Evolutionary conservation across 2,329 filamentous ascomycete species (phyloP).

Genomic region (Alternaria panax): DNA sequence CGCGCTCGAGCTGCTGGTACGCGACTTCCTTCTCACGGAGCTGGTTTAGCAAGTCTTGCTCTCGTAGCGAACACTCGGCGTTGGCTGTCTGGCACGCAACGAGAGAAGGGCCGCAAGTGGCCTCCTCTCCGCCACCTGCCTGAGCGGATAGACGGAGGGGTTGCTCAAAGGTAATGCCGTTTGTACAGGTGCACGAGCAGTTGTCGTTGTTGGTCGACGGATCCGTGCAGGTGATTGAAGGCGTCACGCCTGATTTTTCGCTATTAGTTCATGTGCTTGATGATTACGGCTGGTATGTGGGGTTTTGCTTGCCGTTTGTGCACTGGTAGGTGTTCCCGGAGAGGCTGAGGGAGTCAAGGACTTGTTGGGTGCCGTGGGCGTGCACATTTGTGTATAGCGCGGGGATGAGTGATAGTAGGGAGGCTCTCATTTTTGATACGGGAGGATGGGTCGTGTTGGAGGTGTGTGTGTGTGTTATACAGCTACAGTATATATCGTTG

Average conservation of each 20-base stretch:
- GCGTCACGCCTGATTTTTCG: not conserved
- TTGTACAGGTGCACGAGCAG: not conserved
- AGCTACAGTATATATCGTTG: too few species aligned
- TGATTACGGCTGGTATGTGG: fast-evolving
- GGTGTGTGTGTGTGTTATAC: too few species aligned
- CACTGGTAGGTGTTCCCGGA: not conserved
- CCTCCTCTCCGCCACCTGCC: too few species aligned
- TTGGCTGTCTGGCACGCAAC: too few species aligned
- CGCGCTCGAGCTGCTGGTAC: too few species aligned
- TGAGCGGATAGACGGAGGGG: too few species aligned
- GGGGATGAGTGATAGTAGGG: not conserved
- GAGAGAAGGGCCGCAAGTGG: too few species aligned
- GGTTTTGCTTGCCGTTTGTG: not conserved
- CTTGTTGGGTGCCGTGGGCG: not conserved
- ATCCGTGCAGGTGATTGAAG: not conserved
- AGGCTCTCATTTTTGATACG: not conserved
- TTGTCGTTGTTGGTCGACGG: not conserved
- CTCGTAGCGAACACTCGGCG: too few species aligned
- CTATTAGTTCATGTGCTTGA: not conserved
- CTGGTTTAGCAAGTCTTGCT: too few species aligned
- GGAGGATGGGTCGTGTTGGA: not conserved
- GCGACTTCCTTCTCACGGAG: too few species aligned
- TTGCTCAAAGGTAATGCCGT: not conserved
- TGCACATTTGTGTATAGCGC: not conserved
- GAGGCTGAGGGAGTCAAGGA: not conserved